phyloP scores from a whole-genome alignment of 2,329 filamentous ascomycete genomes.

The Byssothecium circinans region DNA sequence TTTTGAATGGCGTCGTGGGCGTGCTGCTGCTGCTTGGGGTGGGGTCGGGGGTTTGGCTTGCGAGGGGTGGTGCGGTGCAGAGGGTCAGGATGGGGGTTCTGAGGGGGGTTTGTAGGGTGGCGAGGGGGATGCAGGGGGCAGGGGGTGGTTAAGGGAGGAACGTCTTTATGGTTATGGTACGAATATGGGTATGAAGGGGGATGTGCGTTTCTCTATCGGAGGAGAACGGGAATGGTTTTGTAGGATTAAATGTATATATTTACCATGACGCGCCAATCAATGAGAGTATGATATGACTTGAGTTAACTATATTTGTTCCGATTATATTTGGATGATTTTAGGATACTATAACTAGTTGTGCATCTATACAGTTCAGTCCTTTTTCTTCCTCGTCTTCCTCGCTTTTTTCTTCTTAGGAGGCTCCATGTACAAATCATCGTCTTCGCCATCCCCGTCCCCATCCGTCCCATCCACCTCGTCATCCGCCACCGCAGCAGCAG shows the following conservation, averaged over 20 bases:
- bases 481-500: conserved; percentile 15
- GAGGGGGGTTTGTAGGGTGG: conserved; percentile 28
- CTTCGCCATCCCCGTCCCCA: conserved; percentile 18
- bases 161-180: too few species aligned
- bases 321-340: too few species aligned
- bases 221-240: too few species aligned
- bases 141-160: conserved; percentile 18
- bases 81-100: conserved; percentile 31
- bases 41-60: conserved; percentile 25
- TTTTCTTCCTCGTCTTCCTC: conserved; percentile 14
- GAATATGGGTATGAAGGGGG: too few species aligned
- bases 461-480: conserved; percentile 14
- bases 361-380: neutral
- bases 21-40: conserved; percentile 18
- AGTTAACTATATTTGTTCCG: too few species aligned
- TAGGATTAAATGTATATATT: neutral
- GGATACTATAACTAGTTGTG: too few species aligned
- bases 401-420: conserved; percentile 35
- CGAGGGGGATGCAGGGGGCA: conserved; percentile 25
- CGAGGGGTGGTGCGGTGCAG: conserved; percentile 22
- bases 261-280: neutral
- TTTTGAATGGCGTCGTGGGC: conserved; percentile 35
- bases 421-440: conserved; percentile 30
- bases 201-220: too few species aligned
- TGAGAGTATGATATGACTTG: neutral